phyloP scores from a whole-genome alignment of 1,284 basidiomycete genomes.

The Pseudozyma tsukubaensis region DNA sequence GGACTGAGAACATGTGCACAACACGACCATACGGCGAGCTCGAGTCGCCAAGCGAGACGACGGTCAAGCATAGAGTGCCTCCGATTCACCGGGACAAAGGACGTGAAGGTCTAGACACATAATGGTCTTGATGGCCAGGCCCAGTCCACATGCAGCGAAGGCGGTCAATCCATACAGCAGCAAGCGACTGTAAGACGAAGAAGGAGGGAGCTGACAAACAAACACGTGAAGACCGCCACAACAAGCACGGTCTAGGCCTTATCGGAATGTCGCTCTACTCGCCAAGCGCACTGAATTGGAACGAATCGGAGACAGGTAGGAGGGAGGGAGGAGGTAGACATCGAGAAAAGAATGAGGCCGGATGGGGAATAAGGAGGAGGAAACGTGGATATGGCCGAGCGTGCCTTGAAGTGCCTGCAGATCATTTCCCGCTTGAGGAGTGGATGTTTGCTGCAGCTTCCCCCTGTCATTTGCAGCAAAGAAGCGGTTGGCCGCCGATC shows the following conservation, averaged over 20 bases:
- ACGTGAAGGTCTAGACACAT: constrained; percentile 7
- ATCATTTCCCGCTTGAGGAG: background rate
- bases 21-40: background rate
- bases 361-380: constrained; percentile 10
- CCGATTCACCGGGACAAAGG: constrained; percentile 9
- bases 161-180: no score
- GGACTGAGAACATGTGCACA: constrained; percentile 1
- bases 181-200: no score
- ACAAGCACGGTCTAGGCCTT: background rate
- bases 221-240: no score
- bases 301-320: no score
- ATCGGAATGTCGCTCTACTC: background rate
- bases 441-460: constrained; percentile 3
- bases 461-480: background rate
- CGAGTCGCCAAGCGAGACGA: constrained; percentile 13
- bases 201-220: no score
- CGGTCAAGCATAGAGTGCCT: background rate
- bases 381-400: no score
- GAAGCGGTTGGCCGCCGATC: background rate
- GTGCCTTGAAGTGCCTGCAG: background rate
- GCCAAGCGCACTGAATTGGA: background rate
- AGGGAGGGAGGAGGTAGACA: background rate
- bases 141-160: no score
- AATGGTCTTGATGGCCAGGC: background rate
- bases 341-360: background rate